Evolutionary conservation across 495 filamentous ascomycete genomes (phyloP).

Genomic region (Daldinia bambusicola): DNA sequence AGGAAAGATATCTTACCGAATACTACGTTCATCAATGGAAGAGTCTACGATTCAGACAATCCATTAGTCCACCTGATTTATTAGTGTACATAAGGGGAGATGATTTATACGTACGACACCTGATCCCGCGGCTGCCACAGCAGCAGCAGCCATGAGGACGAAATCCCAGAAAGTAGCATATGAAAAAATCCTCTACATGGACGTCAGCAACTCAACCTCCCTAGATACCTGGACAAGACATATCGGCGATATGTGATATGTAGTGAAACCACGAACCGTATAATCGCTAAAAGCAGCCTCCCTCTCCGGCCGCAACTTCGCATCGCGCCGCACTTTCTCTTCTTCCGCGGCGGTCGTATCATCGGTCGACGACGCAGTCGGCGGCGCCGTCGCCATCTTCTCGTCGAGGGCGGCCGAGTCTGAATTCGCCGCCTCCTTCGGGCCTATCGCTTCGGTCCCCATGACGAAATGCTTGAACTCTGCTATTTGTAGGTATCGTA

Average conservation of each 20-base stretch:
- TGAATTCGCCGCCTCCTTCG: constrained; percentile 15
- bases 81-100: neutral
- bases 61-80: constrained; percentile 11
- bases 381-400: constrained; percentile 22
- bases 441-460: constrained; percentile 26
- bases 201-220: constrained; percentile 17
- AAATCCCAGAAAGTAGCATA: constrained; percentile 58
- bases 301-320: constrained; percentile 53
- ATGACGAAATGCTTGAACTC: constrained; percentile 10
- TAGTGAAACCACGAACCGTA: constrained; percentile 34
- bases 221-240: neutral
- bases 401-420: constrained; percentile 19
- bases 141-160: constrained; percentile 51
- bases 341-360: constrained; percentile 30
- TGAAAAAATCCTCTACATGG: constrained; percentile 51
- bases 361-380: constrained; percentile 1
- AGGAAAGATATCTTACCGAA: constrained; percentile 38
- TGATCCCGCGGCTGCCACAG: constrained; percentile 40
- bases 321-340: constrained; percentile 43
- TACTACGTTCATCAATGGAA: constrained; percentile 46
- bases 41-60: constrained; percentile 28
- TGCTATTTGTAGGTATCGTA: no score
- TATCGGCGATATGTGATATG: no score
- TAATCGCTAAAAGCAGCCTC: constrained; percentile 57
- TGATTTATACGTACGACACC: constrained; percentile 43